These are phyloP conservation scores for Paramecium sexaurelia DNA, from an alignment of 73 alveolate genomes.

Conservation along the genomic window DNA sequence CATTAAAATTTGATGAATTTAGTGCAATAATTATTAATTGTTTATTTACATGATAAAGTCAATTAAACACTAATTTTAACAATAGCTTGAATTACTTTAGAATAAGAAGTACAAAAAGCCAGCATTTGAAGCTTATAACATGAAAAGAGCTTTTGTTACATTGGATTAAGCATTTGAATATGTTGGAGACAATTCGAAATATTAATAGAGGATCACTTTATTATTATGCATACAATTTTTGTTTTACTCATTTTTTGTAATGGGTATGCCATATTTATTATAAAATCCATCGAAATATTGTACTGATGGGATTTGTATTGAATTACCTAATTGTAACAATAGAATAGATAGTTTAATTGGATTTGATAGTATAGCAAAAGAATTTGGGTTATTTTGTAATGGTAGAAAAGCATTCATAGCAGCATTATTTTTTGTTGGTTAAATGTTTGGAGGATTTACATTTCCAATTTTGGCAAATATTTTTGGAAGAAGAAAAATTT, in stretches of 20 bases:
- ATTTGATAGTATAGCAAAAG: conserved; percentile 31
- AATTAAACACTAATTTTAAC: background rate
- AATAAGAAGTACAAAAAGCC: conserved; percentile 55
- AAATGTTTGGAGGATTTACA: conserved; percentile 60
- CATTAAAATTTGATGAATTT: background rate
- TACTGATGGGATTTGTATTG: background rate
- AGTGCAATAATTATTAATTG: background rate
- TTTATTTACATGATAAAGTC: conserved; percentile 18
- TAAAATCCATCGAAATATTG: background rate
- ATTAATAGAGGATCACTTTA: conserved; percentile 56
- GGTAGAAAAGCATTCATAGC: conserved; percentile 32
- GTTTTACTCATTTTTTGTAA: conserved; percentile 36
- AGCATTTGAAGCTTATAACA: conserved; percentile 65
- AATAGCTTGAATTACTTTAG: background rate
- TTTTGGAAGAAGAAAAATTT: conserved; percentile 60
- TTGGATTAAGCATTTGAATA: conserved; percentile 57
- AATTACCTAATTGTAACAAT: background rate
- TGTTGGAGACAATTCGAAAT: conserved; percentile 70
- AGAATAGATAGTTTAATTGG: background rate
- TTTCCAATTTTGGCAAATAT: conserved; percentile 54
- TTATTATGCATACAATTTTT: conserved; percentile 31
- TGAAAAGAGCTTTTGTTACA: conserved; percentile 58
- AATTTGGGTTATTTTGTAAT: conserved; percentile 7
- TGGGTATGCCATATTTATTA: conserved; percentile 55
- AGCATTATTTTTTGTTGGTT: conserved; percentile 55